Evolutionary conservation across 495 filamentous ascomycete species (phyloP).

Genomic region (Talaromyces stipitatus): DNA sequence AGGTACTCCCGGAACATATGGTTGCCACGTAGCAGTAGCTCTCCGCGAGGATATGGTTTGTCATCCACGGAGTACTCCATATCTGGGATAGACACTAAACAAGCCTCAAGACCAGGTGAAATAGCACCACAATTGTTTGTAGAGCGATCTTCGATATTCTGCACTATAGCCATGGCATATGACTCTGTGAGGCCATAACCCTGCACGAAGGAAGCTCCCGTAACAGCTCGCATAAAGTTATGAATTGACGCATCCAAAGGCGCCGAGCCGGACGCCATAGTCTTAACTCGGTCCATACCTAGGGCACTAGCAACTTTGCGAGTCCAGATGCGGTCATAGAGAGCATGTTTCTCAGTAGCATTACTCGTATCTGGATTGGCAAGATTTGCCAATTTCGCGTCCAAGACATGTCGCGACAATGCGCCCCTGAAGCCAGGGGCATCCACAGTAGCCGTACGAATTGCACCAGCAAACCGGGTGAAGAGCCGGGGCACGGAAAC

Average conservation of each 20-base stretch:
- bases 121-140: conserved; percentile 77
- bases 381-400: conserved; percentile 72
- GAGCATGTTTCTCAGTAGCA: conserved; percentile 70
- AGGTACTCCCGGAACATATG: conserved; percentile 79
- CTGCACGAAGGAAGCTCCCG: conserved; percentile 74
- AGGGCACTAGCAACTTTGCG: conserved; percentile 76
- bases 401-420: conserved; percentile 70
- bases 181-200: conserved; percentile 94
- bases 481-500: conserved; percentile 86
- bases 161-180: conserved; percentile 71
- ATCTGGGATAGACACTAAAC: conserved; percentile 81
- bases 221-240: conserved; percentile 76
- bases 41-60: conserved; percentile 87
- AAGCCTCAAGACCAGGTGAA: conserved; percentile 59
- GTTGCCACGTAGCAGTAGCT: conserved; percentile 75
- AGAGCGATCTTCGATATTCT: conserved; percentile 60
- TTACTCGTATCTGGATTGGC: conserved; percentile 57
- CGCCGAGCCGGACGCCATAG: conserved; percentile 83
- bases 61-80: conserved; percentile 92
- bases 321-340: conserved; percentile 93
- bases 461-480: conserved; percentile 80
- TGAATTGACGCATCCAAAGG: conserved; percentile 84
- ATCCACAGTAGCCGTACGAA: conserved; percentile 70
- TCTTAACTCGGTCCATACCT: conserved; percentile 64
- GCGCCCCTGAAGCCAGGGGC: conserved; percentile 75